Conservation (phyloP, 2,329 filamentous ascomycete genomes). For the Xylariaceae sp. region DNA sequence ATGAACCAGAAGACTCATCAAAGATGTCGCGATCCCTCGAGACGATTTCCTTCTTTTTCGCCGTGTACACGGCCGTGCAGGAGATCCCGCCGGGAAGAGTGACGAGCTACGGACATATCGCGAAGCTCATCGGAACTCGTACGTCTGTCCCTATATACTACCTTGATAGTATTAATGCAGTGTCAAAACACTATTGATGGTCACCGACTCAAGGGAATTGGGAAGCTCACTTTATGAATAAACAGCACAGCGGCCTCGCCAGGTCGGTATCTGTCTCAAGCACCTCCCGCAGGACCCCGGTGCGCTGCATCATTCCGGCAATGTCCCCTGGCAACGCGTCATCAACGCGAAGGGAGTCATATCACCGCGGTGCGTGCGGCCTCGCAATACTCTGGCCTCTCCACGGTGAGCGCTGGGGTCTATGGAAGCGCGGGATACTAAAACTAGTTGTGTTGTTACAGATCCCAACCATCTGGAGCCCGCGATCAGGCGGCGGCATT, state of each 20-base stretch:
- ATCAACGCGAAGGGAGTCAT: slow-evolving; percentile 84
- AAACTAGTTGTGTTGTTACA: slow-evolving; percentile 25
- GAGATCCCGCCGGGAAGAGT: slow-evolving; percentile 80
- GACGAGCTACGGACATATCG: slow-evolving; percentile 83
- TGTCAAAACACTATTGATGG: neutral
- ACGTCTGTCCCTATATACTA: neutral
- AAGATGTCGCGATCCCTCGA: slow-evolving; percentile 69
- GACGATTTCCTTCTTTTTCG: slow-evolving; percentile 66
- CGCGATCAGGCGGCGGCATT: slow-evolving; percentile 50
- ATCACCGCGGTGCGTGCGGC: slow-evolving; percentile 62
- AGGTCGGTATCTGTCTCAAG: slow-evolving; percentile 88
- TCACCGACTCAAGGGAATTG: neutral
- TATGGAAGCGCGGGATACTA: neutral
- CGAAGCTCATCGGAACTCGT: slow-evolving; percentile 55
- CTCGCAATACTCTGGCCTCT: neutral
- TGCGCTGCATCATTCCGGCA: slow-evolving; percentile 62
- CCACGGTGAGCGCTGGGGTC: neutral
- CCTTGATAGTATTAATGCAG: too few species aligned
- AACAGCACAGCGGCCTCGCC: slow-evolving; percentile 66
- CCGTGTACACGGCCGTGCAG: slow-evolving; percentile 80
- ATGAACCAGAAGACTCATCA: too few species aligned
- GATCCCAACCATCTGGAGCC: slow-evolving; percentile 47
- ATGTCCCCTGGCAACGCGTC: slow-evolving; percentile 92
- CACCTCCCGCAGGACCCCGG: slow-evolving; percentile 61
- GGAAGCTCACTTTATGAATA: neutral